Percentiles rank a stretch among this genome's conserved stretches.
Conservation (phyloP, 192 early-diverging fungal species). For the Linnemannia schmuckeri region DNA sequence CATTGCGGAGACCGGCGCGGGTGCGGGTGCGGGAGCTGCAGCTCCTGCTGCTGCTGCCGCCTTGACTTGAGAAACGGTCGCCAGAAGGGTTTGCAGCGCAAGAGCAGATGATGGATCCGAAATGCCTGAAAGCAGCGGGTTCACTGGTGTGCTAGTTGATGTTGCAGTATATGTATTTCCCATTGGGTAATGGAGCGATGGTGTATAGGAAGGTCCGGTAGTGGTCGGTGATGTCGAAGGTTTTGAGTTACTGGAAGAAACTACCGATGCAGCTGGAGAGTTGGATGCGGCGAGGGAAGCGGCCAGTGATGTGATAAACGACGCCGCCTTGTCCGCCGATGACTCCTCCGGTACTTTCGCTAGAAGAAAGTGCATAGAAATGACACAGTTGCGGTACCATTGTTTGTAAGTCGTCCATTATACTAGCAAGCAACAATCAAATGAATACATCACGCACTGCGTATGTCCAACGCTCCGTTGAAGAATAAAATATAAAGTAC, state of each 20-base stretch:
- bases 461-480: not conserved
- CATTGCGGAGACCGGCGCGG: not conserved
- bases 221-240: not conserved
- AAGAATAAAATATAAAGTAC: not conserved
- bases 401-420: not conserved
- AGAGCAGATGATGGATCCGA: conserved; percentile 47
- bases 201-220: not conserved
- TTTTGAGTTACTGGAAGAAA: not conserved
- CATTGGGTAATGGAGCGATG: not conserved
- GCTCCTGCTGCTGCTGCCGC: conserved; percentile 17
- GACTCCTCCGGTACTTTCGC: not conserved
- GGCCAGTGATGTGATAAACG: conserved; percentile 26
- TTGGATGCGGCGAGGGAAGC: conserved; percentile 23
- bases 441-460: not conserved
- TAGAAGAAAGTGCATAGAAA: not conserved
- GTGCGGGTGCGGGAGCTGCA: not conserved
- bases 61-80: conserved; percentile 43
- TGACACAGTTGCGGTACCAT: not conserved
- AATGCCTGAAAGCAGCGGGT: conserved; percentile 27
- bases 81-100: conserved; percentile 44
- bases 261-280: not conserved
- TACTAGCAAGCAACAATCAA: not conserved
- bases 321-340: conserved; percentile 14
- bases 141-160: not conserved
- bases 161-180: not conserved